These are phyloP conservation scores for Solanum ossicruentum DNA, from an alignment of 257 asterid genomes.

Conservation along the genomic window DNA sequence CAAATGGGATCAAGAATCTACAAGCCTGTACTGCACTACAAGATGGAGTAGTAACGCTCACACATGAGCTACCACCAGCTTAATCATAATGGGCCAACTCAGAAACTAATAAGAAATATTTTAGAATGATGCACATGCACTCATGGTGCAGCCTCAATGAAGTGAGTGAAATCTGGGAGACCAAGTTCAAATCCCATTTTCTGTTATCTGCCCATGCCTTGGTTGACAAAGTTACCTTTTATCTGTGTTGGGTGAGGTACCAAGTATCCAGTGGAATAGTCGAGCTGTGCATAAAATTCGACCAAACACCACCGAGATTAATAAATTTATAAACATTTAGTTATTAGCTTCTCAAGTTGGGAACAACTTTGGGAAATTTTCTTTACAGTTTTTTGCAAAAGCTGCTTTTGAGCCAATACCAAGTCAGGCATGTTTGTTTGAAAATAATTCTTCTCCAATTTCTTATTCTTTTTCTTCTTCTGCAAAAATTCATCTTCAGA, in stretches of 20 bases:
- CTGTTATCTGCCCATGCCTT: not conserved
- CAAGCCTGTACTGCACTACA: not conserved
- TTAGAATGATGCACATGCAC: not conserved
- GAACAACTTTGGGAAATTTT: not conserved
- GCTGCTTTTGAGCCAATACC: not conserved
- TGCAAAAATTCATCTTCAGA: not conserved
- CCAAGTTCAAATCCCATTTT: not conserved
- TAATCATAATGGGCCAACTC: not conserved
- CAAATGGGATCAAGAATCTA: not conserved
- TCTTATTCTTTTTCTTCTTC: not conserved
- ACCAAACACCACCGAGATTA: not conserved
- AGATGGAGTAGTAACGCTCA: not conserved
- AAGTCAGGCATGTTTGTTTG: not conserved
- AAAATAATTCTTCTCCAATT: not conserved
- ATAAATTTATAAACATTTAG: not conserved
- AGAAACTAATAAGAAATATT: not conserved
- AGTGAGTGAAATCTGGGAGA: not conserved
- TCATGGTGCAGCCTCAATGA: not conserved
- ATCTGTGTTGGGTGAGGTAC: not conserved
- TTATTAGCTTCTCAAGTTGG: not conserved
- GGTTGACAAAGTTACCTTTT: not conserved
- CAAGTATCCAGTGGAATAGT: not conserved
- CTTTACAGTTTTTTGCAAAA: not conserved
- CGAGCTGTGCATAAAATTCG: not conserved
- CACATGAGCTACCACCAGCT: not conserved